Evolutionary conservation across 345 rosid genomes (phyloP), one percentile per base, ranked within the genome.

Genomic region (Carallia pectinifolia): DNA sequence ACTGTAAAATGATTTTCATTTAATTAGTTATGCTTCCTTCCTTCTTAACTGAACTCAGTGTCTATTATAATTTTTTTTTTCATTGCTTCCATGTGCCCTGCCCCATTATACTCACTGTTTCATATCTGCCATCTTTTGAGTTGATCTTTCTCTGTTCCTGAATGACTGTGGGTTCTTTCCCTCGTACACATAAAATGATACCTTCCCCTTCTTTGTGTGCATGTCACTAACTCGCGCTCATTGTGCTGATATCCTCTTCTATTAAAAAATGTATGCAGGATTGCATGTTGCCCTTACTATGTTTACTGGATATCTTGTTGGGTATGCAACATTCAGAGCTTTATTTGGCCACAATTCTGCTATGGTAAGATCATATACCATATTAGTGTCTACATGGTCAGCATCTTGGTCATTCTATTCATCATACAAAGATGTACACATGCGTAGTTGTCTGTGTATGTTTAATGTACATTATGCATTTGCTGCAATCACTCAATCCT

Each of bases 241-340:
- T 53, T 53, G 19, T n/a, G 55, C 36, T 72, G 64, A 47, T 56
- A 19, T 39, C 18, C 1, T 38, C 53, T 29, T 60, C 53, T 4
- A 1, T 38, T 6, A 6, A 38, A n/a, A 50, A 50, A 65, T 23
- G 13, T 50, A 8, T 33, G 70, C 89, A 91, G 98, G 98, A 71
- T 76, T 92, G 54, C 97, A 95, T 62, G 99, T 95, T 30, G 91
- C 73, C 55, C 83, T 92, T 69, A 87, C 65, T 19, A 95, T 95
- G 99, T 95, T 95, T 74, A 87, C 99, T 62, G 95, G 99, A n/a
- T 92, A 95, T 82, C 74, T 95, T 81, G 80, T 90, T 70, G 97
- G 97, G 60, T 89, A 86, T 78, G 79, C 81, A 47, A 77, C 97
- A 33, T 94, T 94, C 81, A 85, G 96, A 84, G 98, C 97, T 59